These are phyloP conservation scores for Salix viminalis DNA, from an alignment of 345 rosid genomes.

Conservation along the genomic window DNA sequence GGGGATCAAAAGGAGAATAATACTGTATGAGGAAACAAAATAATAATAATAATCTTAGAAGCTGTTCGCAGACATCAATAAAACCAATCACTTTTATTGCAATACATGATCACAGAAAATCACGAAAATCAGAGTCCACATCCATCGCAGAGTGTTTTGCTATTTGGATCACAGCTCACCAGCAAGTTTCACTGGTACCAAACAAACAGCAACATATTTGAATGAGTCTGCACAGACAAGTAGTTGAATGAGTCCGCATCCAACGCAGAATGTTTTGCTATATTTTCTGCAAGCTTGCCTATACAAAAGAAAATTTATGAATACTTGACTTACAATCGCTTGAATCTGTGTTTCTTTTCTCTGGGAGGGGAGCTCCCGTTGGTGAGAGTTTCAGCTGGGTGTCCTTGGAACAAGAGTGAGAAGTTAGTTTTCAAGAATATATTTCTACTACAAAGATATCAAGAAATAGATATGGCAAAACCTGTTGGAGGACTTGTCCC, in stretches of 20 bases:
- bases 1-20: not conserved
- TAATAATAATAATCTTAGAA: not conserved
- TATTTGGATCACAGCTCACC: slow-evolving; percentile 8
- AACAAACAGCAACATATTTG: too few species aligned
- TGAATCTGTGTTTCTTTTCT: slow-evolving; percentile 54
- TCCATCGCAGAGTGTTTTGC: not conserved
- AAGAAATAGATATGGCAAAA: not conserved
- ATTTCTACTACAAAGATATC: not conserved
- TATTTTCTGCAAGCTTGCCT: not conserved
- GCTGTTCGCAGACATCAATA: not conserved
- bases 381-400: slow-evolving; percentile 36
- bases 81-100: not conserved
- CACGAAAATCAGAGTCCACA: not conserved
- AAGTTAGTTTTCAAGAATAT: slow-evolving; percentile 3
- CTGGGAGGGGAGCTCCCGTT: slow-evolving; percentile 23
- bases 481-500: slow-evolving; percentile 26
- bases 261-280: too few species aligned
- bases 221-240: slow-evolving; percentile 34
- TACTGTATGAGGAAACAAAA: not conserved
- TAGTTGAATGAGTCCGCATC: too few species aligned
- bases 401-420: slow-evolving; percentile 23
- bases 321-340: slow-evolving; percentile 45
- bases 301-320: not conserved
- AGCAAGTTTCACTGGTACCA: slow-evolving; percentile 45
- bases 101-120: not conserved